Evolutionary conservation across 2,329 filamentous ascomycete genomes (phyloP), one percentile per base, ranked within the genome.

Genomic region (Monilinia fructigena): DNA sequence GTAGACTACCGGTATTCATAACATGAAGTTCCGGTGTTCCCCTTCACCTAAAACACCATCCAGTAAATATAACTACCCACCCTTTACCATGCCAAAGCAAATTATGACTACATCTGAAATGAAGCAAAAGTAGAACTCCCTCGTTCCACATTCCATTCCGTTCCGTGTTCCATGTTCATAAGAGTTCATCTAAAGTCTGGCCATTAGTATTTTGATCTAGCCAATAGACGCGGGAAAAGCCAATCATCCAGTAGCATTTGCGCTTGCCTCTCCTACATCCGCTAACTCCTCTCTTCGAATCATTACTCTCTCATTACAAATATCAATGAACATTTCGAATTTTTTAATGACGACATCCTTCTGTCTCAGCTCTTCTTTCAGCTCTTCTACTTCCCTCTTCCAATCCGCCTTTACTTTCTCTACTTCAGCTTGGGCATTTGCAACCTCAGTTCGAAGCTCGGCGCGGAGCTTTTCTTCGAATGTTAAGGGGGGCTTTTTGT

Each of bases 281-380:
- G 67, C 73, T 53, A 88, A 78, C 68, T 83, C 80, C 72, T 86
- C 83, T 61, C 85, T 79, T 75, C 86, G 85, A 63, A 87, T 80
- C 80, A 89, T 89, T 68, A 89, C 86, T 60, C 86, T 79, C 74
- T 87, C 82, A 72, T 89, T 89, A 74, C 86, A 89, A 65, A 89
- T 87, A 75, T 89, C 86, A 72, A 89, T 88, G 64, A 89, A 89
- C 82, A 87, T 86, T 76, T 89, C 86, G 71, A 88, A 89, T 73
- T 84, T 86, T 68, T 82, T 77, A 65, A 89, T 89, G 67, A 84
- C 81, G 72, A 82, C 81, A 68, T 88, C 84, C 76, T 88, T 88
- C 67, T 89, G 85, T 52, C 82, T 83, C 20, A 93, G 75, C 72
- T 86, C 81, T 65, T 81, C 79, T 72, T 86, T 85, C 66, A 89